Base-by-base conservation (phyloP, 495 filamentous ascomycete species). In the Trichoderma asperelloides region DNA sequence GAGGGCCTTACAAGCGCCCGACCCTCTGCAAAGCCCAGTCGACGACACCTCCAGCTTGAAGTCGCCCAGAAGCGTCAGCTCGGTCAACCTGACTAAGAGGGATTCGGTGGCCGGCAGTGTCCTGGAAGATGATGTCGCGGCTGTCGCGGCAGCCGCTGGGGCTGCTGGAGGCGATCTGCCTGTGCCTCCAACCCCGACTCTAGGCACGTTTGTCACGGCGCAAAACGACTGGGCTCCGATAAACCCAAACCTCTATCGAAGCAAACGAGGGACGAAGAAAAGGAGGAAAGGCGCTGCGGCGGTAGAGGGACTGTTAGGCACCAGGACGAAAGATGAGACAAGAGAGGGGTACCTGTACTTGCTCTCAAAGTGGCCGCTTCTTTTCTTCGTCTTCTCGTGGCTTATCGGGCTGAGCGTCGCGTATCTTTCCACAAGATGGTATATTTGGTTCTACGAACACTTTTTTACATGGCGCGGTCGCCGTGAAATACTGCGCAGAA, bases 321-420 rank as follows among this genome's bases (percentile, higher is more conserved):
- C 73, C 15, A 81, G 89, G 64, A 88, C 87, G 65, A 91, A 86
- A 69, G 95, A 98, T 74, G 95, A 98, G 77, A 97, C 94, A 2
- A 81, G 95, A 63, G 95, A 98, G 78, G 95, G 95, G 0, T 91
- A 93, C 70, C 82, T 96, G 16, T 98, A 98, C 75, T 84, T 82
- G 1, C 72, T 98, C 30, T 78, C 96, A 60, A 96, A 97, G 75
- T 97, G 93, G 91, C 96, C 95, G 7, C 84, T 98, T 68, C 79
- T 98, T 37, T 70, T 91, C 21, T 78, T 88, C 37, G 93, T 97
- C 0, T 81, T 88, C 57, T 84, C 87, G 15, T 98, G 93, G 92
- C 86, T 98, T 64, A 62, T 85, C 0, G 84, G 90, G 11, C 80
- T 87, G 39, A 81, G 85, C 55, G 74, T 87, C n/a, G 78, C 84